These are phyloP conservation scores for Aegilops tauschii DNA, from an alignment of 176 grass and related monocot species.

Conservation along the genomic window DNA sequence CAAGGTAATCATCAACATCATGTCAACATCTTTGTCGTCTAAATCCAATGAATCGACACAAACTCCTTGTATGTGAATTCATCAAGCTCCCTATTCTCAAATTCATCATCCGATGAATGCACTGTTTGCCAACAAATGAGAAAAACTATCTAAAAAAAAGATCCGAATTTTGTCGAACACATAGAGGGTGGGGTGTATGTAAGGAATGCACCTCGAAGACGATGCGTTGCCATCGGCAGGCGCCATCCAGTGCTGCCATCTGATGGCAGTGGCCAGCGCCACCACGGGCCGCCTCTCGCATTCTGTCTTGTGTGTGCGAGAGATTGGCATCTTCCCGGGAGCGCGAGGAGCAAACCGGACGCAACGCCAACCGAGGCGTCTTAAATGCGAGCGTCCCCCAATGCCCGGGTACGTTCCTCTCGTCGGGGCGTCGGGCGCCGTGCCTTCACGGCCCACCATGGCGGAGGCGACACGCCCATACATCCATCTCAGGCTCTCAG, in stretches of 20 bases:
- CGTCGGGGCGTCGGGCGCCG: neutral
- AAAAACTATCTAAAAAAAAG: no score
- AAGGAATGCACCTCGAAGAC: neutral
- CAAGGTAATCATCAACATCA: no score
- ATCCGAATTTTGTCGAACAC: no score
- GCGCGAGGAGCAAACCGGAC: constrained; percentile 19
- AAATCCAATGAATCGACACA: no score
- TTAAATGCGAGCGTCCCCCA: neutral
- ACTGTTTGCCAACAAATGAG: no score
- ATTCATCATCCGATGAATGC: no score
- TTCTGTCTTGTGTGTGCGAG: neutral
- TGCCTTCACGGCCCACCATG: neutral
- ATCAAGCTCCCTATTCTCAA: no score
- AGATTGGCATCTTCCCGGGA: neutral
- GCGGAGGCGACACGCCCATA: neutral
- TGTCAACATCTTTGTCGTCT: no score
- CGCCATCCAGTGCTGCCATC: neutral
- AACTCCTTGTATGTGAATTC: no score
- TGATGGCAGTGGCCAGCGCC: neutral
- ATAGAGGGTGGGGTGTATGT: no score
- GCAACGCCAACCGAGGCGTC: constrained; percentile 7
- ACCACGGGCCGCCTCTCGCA: neutral
- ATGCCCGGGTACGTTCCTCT: neutral
- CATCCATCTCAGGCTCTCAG: neutral
- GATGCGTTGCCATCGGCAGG: neutral